A percentile compares a stretch with the other conserved stretches of the same genome.
Conservation (phyloP, 2,329 filamentous ascomycete genomes). For the Aspergillus melleus region DNA sequence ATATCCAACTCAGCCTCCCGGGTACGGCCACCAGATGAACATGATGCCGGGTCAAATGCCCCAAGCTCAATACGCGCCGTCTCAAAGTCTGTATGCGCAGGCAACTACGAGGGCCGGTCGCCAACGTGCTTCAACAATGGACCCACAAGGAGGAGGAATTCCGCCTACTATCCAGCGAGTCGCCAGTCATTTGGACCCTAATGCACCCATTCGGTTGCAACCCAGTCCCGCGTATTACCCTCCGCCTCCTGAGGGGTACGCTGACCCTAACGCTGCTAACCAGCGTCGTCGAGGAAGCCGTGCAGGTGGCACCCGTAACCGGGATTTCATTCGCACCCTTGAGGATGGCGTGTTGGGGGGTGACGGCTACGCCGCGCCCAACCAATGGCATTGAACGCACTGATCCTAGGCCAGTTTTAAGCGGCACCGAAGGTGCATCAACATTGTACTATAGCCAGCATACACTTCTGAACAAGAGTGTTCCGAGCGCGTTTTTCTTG, state of each 20-base stretch:
- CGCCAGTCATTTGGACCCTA: slow-evolving; percentile 93
- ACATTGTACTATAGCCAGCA: slow-evolving; percentile 16
- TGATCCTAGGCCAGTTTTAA: slow-evolving; percentile 4
- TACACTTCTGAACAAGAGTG: slow-evolving; percentile 15
- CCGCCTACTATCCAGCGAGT: slow-evolving; percentile 91
- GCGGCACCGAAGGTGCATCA: slow-evolving; percentile 8
- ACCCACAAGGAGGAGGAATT: slow-evolving; percentile 89
- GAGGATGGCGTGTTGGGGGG: slow-evolving; percentile 86
- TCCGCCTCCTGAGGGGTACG: slow-evolving; percentile 80
- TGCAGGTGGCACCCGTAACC: slow-evolving; percentile 57
- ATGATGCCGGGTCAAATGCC: slow-evolving; percentile 68
- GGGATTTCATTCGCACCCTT: slow-evolving; percentile 91
- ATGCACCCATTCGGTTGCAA: slow-evolving; percentile 87
- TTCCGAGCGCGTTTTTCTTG: slow-evolving; percentile 15
- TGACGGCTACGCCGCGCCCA: slow-evolving; percentile 78
- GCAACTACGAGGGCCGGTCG: slow-evolving; percentile 74
- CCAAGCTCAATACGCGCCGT: slow-evolving; percentile 65
- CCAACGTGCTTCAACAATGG: slow-evolving; percentile 93
- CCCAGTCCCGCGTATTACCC: slow-evolving; percentile 97
- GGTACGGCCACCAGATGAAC: slow-evolving; percentile 71
- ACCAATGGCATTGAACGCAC: slow-evolving; percentile 66
- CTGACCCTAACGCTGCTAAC: slow-evolving; percentile 63
- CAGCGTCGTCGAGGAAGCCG: slow-evolving; percentile 76
- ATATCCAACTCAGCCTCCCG: slow-evolving; percentile 71
- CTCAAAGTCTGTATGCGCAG: slow-evolving; percentile 73